A percentile compares a stretch with the other conserved stretches of the same genome.
Evolutionary conservation across 768 basidiomycete species (phyloP).

Genomic region (Cystoderma amianthinum): DNA sequence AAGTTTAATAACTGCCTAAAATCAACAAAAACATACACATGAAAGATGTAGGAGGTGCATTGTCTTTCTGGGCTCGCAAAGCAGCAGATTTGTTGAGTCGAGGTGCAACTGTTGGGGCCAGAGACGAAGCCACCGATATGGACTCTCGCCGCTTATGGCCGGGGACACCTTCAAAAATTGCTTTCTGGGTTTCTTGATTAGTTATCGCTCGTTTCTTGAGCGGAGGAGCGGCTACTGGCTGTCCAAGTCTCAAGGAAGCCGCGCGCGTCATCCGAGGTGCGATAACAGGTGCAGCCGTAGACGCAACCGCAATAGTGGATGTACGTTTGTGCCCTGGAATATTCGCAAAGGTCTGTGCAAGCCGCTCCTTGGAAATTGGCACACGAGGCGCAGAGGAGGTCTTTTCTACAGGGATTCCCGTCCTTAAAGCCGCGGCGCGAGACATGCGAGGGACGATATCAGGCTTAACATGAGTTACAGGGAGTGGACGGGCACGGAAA

Average conservation of each 20-base stretch:
- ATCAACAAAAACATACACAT: slow-evolving; percentile 47
- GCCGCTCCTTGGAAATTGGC: slow-evolving; percentile 54
- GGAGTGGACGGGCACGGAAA: slow-evolving; percentile 67
- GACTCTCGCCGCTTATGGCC: slow-evolving; percentile 79
- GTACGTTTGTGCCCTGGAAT: slow-evolving; percentile 80
- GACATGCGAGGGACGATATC: slow-evolving; percentile 76
- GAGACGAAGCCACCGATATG: slow-evolving; percentile 62
- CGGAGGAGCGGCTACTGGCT: slow-evolving; percentile 29
- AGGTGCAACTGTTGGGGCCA: slow-evolving; percentile 61
- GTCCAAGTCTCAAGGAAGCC: slow-evolving; percentile 60
- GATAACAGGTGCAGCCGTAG: slow-evolving; percentile 64
- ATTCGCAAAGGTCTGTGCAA: slow-evolving; percentile 60
- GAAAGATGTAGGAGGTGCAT: slow-evolving; percentile 58
- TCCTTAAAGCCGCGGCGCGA: slow-evolving; percentile 66
- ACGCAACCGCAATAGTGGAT: slow-evolving; percentile 63
- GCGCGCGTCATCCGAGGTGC: slow-evolving; percentile 75
- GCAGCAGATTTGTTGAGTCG: slow-evolving; percentile 77
- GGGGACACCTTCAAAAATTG: slow-evolving; percentile 72
- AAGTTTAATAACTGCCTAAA: background rate
- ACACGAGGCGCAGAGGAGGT: slow-evolving; percentile 35
- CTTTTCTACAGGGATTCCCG: slow-evolving; percentile 45
- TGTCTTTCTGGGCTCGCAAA: slow-evolving; percentile 54
- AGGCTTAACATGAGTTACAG: slow-evolving; percentile 52
- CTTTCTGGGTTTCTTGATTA: slow-evolving; percentile 16
- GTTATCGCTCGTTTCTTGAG: slow-evolving; percentile 30